Evolutionary conservation across 2,329 filamentous ascomycete species (phyloP).

Genomic region (Pseudocercospora eumusae): DNA sequence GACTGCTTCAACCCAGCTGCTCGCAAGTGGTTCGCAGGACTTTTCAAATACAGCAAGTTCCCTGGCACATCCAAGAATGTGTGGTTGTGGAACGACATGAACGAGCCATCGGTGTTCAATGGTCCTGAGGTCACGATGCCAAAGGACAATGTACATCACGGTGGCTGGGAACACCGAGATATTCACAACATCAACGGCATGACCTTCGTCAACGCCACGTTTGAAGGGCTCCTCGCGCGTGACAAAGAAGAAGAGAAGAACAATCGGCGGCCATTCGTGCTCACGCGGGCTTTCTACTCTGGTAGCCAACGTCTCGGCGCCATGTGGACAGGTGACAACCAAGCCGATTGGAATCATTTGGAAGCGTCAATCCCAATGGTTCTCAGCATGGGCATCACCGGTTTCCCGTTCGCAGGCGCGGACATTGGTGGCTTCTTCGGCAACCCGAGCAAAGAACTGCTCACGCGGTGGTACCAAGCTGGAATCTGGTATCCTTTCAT

Average conservation of each 20-base stretch:
- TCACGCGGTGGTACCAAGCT: constrained; percentile 94
- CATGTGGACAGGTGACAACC: constrained; percentile 99
- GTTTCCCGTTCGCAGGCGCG: constrained; percentile 90
- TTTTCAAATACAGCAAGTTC: constrained; percentile 88
- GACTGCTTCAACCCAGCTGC: constrained; percentile 95
- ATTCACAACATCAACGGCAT: constrained; percentile 94
- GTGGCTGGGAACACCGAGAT: constrained; percentile 93
- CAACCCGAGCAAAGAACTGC: constrained; percentile 87
- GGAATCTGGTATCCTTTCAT: constrained; percentile 98
- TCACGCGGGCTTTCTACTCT: constrained; percentile 89
- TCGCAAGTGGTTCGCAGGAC: constrained; percentile 82
- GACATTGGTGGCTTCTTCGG: constrained; percentile 98
- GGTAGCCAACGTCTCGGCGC: constrained; percentile 87
- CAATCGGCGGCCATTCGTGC: constrained; percentile 73
- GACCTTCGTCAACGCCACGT: constrained; percentile 94
- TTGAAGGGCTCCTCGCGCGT: constrained; percentile 77
- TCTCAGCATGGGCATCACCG: constrained; percentile 85
- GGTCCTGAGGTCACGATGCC: constrained; percentile 98
- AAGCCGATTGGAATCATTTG: constrained; percentile 88
- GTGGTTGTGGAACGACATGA: constrained; percentile 99
- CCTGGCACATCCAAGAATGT: constrained; percentile 83
- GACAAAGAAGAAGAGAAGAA: constrained; percentile 73
- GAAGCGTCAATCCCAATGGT: constrained; percentile 91
- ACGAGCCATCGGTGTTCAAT: constrained; percentile 98
- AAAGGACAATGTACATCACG: constrained; percentile 92